A percentile compares a stretch with the other conserved stretches of the same genome.
These are phyloP conservation scores for Ochetophila trinervis DNA, from an alignment of 306 rosid species.

Conservation along the genomic window DNA sequence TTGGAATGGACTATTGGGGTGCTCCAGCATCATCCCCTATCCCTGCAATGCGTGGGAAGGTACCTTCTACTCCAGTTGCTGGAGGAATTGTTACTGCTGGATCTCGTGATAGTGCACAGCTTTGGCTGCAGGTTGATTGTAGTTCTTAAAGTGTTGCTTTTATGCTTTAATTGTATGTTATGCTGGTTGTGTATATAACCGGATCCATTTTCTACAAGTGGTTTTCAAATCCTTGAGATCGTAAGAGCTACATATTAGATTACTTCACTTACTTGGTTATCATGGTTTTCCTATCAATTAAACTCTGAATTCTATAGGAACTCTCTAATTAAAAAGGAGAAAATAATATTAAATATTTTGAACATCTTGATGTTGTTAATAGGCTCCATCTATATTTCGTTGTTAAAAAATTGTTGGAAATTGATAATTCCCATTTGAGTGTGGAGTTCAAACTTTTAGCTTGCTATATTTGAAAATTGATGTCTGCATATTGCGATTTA, in stretches of 20 bases:
- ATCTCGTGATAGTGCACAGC: slow-evolving; percentile 88
- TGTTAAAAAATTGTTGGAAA: neutral
- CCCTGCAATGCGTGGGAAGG: slow-evolving; percentile 72
- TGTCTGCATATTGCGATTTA: neutral
- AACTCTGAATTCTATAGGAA: no score
- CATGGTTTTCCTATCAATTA: no score
- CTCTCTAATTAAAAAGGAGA: neutral
- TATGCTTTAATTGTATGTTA: neutral
- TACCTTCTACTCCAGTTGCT: slow-evolving; percentile 69
- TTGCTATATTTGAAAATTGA: slow-evolving; percentile 1
- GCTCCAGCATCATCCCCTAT: slow-evolving; percentile 63
- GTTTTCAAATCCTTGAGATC: no score
- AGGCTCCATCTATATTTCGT: neutral
- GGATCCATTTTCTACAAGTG: neutral
- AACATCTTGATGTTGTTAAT: neutral
- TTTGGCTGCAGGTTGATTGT: slow-evolving; percentile 72
- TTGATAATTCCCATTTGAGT: neutral
- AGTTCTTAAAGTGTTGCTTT: slow-evolving; percentile 4
- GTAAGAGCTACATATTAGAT: no score
- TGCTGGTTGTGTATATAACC: neutral
- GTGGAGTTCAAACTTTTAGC: neutral
- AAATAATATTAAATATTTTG: neutral
- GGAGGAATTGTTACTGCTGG: slow-evolving; percentile 75
- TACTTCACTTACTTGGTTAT: no score
- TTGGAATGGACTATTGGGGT: slow-evolving; percentile 99